These are phyloP conservation scores for Clonostachys sp. DNA, from an alignment of 2,329 filamentous ascomycete genomes.

Conservation along the genomic window DNA sequence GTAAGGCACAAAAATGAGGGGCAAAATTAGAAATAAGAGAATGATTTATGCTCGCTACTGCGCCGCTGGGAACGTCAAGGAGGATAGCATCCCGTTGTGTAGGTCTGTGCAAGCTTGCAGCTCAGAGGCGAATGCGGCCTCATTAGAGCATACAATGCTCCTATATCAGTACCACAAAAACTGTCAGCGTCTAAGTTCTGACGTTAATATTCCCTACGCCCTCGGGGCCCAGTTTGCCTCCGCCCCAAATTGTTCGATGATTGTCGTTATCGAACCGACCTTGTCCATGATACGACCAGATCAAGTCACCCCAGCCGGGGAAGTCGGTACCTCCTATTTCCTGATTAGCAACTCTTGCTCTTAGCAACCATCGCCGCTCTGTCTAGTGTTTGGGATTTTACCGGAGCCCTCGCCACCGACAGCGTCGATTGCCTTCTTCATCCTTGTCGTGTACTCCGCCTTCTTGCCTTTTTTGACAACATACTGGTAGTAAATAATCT, in stretches of 20 bases:
- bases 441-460: constrained; percentile 8
- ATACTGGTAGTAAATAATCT: constrained; percentile 25
- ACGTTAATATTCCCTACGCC: constrained; percentile 7
- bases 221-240: constrained; percentile 9
- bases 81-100: no score
- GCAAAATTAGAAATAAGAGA: no score
- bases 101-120: no score
- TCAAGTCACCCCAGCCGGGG: constrained; percentile 21
- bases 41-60: no score
- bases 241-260: constrained; percentile 12
- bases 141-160: no score
- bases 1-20: no score
- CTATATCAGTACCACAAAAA: no score
- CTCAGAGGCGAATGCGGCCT: no score
- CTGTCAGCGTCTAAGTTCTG: neutral
- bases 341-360: no score
- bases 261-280: constrained; percentile 10
- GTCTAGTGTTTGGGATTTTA: neutral
- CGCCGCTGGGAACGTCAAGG: no score
- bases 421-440: constrained; percentile 5
- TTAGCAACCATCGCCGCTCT: no score
- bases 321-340: constrained; percentile 2
- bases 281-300: constrained; percentile 14
- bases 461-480: constrained; percentile 14
- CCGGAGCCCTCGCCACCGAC: constrained; percentile 3